These are phyloP conservation scores for Fusarium humuli DNA, from an alignment of 2,329 filamentous ascomycete species.

Conservation along the genomic window DNA sequence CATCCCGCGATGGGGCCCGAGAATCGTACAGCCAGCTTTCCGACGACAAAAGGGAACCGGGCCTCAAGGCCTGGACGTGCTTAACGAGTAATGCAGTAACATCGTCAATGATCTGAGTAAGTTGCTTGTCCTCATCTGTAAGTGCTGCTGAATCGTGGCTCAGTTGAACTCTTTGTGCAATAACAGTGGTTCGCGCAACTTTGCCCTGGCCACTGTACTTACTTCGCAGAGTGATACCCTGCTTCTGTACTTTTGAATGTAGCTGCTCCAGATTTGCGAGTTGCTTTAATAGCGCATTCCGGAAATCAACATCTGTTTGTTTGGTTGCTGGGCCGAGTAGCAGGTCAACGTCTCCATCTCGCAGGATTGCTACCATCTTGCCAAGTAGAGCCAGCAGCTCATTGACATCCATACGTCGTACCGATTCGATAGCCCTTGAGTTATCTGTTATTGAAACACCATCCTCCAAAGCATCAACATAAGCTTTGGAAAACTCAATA, in stretches of 20 bases:
- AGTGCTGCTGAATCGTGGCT: slow-evolving; percentile 79
- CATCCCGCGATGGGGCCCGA: slow-evolving; percentile 74
- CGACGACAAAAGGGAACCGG: slow-evolving; percentile 67
- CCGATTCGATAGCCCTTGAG: slow-evolving; percentile 65
- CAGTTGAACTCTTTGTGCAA: slow-evolving; percentile 84
- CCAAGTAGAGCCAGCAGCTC: slow-evolving; percentile 47
- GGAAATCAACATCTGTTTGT: slow-evolving; percentile 49
- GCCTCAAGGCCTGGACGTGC: slow-evolving; percentile 42
- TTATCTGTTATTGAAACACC: slow-evolving; percentile 65
- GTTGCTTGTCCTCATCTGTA: slow-evolving; percentile 76
- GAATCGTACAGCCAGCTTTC: slow-evolving; percentile 83
- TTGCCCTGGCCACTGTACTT: slow-evolving; percentile 79
- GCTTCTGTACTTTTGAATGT: slow-evolving; percentile 56
- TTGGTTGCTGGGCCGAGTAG: slow-evolving; percentile 50
- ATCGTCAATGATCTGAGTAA: slow-evolving; percentile 73
- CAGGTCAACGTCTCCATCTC: slow-evolving; percentile 54
- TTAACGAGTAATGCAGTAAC: slow-evolving; percentile 45
- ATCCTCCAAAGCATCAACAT: slow-evolving; percentile 69
- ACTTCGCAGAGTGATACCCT: slow-evolving; percentile 71
- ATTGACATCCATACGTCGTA: slow-evolving; percentile 66
- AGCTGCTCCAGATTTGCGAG: slow-evolving; percentile 62
- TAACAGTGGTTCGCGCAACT: slow-evolving; percentile 79
- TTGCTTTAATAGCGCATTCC: slow-evolving; percentile 54
- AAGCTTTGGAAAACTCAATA: slow-evolving; percentile 65
- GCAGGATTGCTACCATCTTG: slow-evolving; percentile 46